phyloP scores from a whole-genome alignment of 75 land plant genomes.

The Pinus tabuliformis region DNA sequence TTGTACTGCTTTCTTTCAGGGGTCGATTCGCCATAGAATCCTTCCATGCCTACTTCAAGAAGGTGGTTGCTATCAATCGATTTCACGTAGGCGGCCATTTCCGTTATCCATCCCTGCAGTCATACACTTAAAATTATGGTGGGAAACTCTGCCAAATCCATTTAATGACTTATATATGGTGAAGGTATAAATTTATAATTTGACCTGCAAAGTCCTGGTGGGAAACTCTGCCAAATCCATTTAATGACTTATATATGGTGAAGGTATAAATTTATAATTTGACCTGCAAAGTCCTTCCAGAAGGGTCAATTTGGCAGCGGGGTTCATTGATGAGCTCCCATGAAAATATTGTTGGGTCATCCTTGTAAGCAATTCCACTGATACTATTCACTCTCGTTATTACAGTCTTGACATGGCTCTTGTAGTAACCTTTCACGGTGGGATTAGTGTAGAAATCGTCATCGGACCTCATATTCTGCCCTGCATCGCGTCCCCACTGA shows the following conservation, averaged over 20 bases:
- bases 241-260: no score
- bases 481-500: constrained; percentile 39
- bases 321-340: constrained; percentile 98
- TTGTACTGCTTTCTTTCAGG: constrained; percentile 20
- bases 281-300: constrained; percentile 61
- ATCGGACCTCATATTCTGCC: not conserved
- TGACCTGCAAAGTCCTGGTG: constrained; percentile 50
- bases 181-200: no score
- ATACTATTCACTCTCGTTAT: constrained; percentile 70
- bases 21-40: constrained; percentile 41
- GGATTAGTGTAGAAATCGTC: constrained; percentile 27
- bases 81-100: constrained; percentile 51
- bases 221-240: not conserved
- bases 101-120: constrained; percentile 48
- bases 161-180: no score
- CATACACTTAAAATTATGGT: not conserved
- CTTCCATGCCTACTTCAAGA: constrained; percentile 52
- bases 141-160: not conserved
- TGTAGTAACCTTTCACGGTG: constrained; percentile 21
- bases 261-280: no score
- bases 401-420: constrained; percentile 32
- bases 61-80: constrained; percentile 54
- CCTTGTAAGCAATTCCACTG: constrained; percentile 63
- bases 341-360: constrained; percentile 70
- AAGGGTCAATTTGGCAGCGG: constrained; percentile 54